A percentile compares a stretch with the other conserved stretches of the same genome.
Evolutionary conservation across 371 early-diverging fungal genomes (phyloP).

Genomic region (Apophysomyces variabilis): DNA sequence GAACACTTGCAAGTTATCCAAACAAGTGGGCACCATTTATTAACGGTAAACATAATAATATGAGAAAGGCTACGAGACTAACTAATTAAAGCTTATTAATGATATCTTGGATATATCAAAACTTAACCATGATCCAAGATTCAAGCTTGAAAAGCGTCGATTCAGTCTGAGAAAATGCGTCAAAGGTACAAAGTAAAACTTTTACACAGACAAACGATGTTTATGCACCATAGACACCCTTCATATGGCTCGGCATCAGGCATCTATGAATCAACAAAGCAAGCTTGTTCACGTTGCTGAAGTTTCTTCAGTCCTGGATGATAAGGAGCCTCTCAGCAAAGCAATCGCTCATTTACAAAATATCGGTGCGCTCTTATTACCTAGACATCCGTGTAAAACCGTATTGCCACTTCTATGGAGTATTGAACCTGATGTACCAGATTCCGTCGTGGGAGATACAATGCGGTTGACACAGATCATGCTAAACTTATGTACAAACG

Average conservation of each 20-base stretch:
- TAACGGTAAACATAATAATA: constrained; percentile 46
- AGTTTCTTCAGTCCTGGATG: constrained; percentile 57
- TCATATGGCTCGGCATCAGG: constrained; percentile 57
- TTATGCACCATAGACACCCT: constrained; percentile 37
- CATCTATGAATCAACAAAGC: constrained; percentile 47
- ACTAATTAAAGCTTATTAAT: constrained; percentile 52
- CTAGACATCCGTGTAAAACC: constrained; percentile 42
- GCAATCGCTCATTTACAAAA: constrained; percentile 35
- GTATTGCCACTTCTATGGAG: constrained; percentile 61
- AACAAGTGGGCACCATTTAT: constrained; percentile 63
- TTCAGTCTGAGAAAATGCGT: constrained; percentile 62
- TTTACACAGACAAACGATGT: neutral
- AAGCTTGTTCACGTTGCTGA: constrained; percentile 56
- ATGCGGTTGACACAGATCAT: constrained; percentile 64
- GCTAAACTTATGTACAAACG: constrained; percentile 64
- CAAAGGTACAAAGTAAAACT: constrained; percentile 49
- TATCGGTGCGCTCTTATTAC: constrained; percentile 19
- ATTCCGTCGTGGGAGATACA: constrained; percentile 60
- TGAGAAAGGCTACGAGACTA: neutral
- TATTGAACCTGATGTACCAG: constrained; percentile 61
- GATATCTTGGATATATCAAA: constrained; percentile 66
- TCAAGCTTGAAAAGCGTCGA: constrained; percentile 57
- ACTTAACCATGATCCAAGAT: constrained; percentile 65
- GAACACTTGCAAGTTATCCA: constrained; percentile 62
- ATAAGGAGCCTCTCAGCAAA: constrained; percentile 46